Percentiles rank a stretch among this genome's conserved stretches.
Conservation (phyloP, 1,284 basidiomycete species). For the Cryptococcus maquisensis region DNA sequence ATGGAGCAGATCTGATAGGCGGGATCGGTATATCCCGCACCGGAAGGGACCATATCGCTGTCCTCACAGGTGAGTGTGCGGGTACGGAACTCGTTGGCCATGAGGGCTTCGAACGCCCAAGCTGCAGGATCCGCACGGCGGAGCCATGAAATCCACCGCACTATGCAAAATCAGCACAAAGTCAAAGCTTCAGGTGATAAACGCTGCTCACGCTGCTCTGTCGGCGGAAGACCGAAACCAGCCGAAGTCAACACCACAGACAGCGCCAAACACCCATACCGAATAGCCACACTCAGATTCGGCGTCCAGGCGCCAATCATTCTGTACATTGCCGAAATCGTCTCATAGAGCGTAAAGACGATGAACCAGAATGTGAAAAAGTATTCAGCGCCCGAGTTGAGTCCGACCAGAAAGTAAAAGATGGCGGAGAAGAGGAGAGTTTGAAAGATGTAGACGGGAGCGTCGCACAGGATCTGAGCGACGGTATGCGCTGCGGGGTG, state of each 20-base stretch:
- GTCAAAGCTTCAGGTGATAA: not conserved
- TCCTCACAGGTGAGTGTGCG: not conserved
- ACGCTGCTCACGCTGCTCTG: not conserved
- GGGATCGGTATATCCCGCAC: not conserved
- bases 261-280: not conserved
- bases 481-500: not conserved
- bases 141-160: not conserved
- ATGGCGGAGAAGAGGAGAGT: not conserved
- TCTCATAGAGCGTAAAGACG: too few species aligned
- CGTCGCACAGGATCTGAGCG: not conserved
- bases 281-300: not conserved
- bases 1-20: too few species aligned
- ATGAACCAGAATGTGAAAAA: constrained; percentile 18
- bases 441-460: too few species aligned
- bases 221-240: not conserved
- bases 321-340: not conserved
- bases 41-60: not conserved
- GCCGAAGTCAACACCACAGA: constrained; percentile 37
- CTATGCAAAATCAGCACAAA: not conserved
- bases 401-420: not conserved
- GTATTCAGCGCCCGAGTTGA: not conserved
- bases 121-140: not conserved
- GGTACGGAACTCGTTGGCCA: not conserved
- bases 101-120: not conserved
- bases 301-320: not conserved